Evolutionary conservation across 495 filamentous ascomycete genomes (phyloP).

Genomic region (Neurospora africana): DNA sequence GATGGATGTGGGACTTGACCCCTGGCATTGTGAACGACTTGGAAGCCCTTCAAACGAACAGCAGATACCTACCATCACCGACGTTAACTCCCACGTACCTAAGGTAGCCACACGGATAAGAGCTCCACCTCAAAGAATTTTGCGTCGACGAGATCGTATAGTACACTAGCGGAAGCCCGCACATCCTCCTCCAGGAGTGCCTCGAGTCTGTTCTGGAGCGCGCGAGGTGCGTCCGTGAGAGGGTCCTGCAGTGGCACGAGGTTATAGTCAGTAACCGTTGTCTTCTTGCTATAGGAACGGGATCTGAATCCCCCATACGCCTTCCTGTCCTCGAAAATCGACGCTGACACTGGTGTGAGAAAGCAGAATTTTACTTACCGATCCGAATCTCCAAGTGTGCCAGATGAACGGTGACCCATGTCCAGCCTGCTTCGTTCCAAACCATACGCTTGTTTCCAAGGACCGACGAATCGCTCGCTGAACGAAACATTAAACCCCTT

Average conservation of each 20-base stretch:
- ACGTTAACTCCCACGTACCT: neutral
- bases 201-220: neutral
- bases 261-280: neutral
- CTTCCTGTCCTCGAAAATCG: neutral
- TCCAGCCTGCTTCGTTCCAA: neutral
- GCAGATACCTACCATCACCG: neutral
- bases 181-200: neutral
- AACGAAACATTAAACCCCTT: neutral
- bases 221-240: neutral
- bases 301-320: neutral
- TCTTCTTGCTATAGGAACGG: neutral
- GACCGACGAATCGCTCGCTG: neutral
- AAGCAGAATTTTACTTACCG: neutral
- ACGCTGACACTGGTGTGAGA: neutral
- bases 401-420: neutral
- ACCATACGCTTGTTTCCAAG: neutral
- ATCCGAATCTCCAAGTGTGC: neutral
- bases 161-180: neutral
- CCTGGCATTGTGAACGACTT: neutral
- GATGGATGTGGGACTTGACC: neutral
- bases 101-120: neutral
- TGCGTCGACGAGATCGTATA: neutral
- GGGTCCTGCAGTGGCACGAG: neutral
- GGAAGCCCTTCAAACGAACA: neutral
- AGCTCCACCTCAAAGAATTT: neutral